phyloP scores from a whole-genome alignment of 495 filamentous ascomycete genomes.

The Glutinoglossum americanum region DNA sequence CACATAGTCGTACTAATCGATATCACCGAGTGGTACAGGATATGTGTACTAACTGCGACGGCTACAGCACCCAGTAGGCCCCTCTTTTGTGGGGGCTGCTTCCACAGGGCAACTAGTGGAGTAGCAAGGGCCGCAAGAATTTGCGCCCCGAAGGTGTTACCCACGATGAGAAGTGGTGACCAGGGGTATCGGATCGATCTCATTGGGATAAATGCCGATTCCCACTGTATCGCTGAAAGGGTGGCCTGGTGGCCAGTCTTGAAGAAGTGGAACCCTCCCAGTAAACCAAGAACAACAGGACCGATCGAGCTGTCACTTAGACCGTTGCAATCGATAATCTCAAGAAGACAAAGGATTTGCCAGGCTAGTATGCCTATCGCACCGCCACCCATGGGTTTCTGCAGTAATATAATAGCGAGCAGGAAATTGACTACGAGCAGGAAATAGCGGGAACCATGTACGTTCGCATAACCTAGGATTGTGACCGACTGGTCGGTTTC shows the following conservation, averaged over 20 bases:
- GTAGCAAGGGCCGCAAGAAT: conserved; percentile 60
- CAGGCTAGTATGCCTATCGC: conserved; percentile 57
- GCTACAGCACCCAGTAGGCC: conserved; percentile 46
- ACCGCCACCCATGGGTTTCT: conserved; percentile 86
- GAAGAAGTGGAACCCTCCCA: conserved; percentile 89
- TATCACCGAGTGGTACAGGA: conserved; percentile 63
- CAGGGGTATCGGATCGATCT: conserved; percentile 70
- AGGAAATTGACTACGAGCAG: conserved; percentile 60
- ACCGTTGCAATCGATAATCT: conserved; percentile 65
- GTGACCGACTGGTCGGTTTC: conserved; percentile 31
- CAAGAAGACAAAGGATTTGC: conserved; percentile 70
- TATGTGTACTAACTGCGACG: conserved; percentile 45
- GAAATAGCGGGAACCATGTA: conserved; percentile 78
- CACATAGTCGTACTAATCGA: conserved; percentile 68
- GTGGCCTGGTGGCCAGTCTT: conserved; percentile 93
- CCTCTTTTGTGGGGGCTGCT: conserved; percentile 26
- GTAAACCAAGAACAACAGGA: conserved; percentile 58
- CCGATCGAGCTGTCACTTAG: conserved; percentile 53
- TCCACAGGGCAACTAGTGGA: conserved; percentile 74
- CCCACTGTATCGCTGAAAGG: conserved; percentile 82
- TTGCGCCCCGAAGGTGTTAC: conserved; percentile 80
- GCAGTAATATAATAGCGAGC: conserved; percentile 52
- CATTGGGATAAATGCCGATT: conserved; percentile 83
- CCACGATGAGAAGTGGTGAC: conserved; percentile 55
- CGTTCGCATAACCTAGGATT: conserved; percentile 79